These are phyloP conservation scores for Puccinia sorghi DNA, from an alignment of 1,284 basidiomycete genomes.

Conservation along the genomic window DNA sequence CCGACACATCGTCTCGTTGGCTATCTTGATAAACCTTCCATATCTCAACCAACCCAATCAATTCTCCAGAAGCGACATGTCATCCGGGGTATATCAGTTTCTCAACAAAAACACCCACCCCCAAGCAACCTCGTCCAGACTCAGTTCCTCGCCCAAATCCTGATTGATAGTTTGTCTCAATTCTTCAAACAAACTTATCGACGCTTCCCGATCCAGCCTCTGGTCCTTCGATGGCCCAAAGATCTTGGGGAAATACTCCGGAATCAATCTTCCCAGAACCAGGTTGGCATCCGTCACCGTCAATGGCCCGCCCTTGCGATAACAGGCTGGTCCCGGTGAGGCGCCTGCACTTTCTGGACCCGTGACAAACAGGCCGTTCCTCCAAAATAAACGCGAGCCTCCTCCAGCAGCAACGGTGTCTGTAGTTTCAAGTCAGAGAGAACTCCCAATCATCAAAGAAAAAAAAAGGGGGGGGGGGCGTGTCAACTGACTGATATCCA, in stretches of 20 bases:
- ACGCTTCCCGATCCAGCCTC: constrained; percentile 72
- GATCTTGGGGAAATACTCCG: constrained; percentile 68
- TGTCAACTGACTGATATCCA: constrained; percentile 56
- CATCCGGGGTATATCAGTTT: background rate
- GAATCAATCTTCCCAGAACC: constrained; percentile 76
- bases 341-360: constrained; percentile 82
- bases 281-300: constrained; percentile 86
- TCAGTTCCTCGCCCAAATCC: constrained; percentile 61
- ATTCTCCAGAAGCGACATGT: background rate
- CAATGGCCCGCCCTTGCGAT: constrained; percentile 76
- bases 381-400: constrained; percentile 76
- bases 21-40: constrained; percentile 40
- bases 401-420: constrained; percentile 74
- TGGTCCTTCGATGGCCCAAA: constrained; percentile 84
- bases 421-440: background rate
- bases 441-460: constrained; percentile 57
- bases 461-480: background rate
- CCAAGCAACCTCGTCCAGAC: constrained; percentile 82
- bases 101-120: constrained; percentile 60
- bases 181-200: constrained; percentile 67
- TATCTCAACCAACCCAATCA: background rate
- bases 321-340: constrained; percentile 77
- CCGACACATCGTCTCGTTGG: constrained; percentile 70
- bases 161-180: constrained; percentile 70
- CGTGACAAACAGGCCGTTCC: constrained; percentile 77